phyloP scores from a whole-genome alignment of 2,329 filamentous ascomycete species.

The Penicillium sp. region DNA sequence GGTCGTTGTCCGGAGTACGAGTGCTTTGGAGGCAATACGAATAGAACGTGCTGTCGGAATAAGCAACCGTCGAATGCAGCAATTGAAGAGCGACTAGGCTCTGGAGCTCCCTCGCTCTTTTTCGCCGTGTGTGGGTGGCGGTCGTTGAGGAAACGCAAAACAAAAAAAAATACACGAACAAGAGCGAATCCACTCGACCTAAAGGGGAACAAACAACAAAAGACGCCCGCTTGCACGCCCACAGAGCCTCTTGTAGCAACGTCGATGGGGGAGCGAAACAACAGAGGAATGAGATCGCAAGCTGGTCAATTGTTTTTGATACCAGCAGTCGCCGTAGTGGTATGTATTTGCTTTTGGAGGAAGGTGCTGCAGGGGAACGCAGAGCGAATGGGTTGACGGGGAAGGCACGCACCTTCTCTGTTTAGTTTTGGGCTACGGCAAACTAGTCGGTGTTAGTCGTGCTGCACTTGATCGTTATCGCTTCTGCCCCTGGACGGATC shows the following conservation, averaged over 20 bases:
- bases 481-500: too few species aligned
- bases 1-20: constrained; percentile 2
- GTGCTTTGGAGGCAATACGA: neutral
- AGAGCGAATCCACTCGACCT: neutral
- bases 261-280: neutral
- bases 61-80: neutral
- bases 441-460: neutral
- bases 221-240: neutral
- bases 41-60: neutral
- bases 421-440: constrained; percentile 2
- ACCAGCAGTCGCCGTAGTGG: too few species aligned
- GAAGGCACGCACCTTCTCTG: neutral
- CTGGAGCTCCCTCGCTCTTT: neutral
- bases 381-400: constrained; percentile 7
- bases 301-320: neutral
- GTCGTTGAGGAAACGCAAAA: constrained; percentile 7
- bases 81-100: neutral
- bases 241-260: neutral
- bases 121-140: constrained; percentile 3
- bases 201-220: constrained; percentile 1
- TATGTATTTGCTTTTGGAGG: neutral
- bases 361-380: constrained; percentile 7
- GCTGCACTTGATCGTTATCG: too few species aligned
- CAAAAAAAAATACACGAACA: constrained; percentile 5
- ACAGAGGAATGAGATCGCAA: neutral